Evolutionary conservation across 2,329 filamentous ascomycete genomes (phyloP).

Genomic region (Calonectria pteridis): DNA sequence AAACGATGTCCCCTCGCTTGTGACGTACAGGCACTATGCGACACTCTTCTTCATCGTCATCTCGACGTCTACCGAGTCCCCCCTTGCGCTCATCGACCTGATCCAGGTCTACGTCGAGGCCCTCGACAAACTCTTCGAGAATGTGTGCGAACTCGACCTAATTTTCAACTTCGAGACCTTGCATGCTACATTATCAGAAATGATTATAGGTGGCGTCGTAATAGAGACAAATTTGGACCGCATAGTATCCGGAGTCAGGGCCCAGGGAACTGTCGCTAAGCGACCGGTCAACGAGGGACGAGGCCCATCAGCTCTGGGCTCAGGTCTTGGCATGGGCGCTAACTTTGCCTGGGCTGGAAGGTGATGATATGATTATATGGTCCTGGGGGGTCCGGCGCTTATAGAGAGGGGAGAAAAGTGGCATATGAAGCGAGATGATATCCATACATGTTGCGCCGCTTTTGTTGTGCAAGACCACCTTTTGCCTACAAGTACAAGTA

Average conservation of each 20-base stretch:
- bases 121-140: slow-evolving; percentile 94
- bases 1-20: slow-evolving; percentile 92
- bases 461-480: not conserved
- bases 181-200: slow-evolving; percentile 90
- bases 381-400: slow-evolving; percentile 13
- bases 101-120: slow-evolving; percentile 99
- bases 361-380: slow-evolving; percentile 38
- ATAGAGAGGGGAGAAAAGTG: slow-evolving; percentile 32
- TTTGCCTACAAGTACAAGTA: not conserved
- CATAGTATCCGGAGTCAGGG: slow-evolving; percentile 86
- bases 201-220: slow-evolving; percentile 95
- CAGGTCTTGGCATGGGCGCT: slow-evolving; percentile 67
- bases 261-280: slow-evolving; percentile 83
- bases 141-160: slow-evolving; percentile 97
- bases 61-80: slow-evolving; percentile 94
- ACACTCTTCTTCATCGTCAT: slow-evolving; percentile 99
- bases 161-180: slow-evolving; percentile 99
- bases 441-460: slow-evolving; percentile 40
- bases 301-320: slow-evolving; percentile 56
- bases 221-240: slow-evolving; percentile 91
- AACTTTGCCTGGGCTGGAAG: slow-evolving; percentile 68
- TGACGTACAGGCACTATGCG: slow-evolving; percentile 98
- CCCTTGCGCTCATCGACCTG: slow-evolving; percentile 92
- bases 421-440: slow-evolving; percentile 38
- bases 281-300: slow-evolving; percentile 80